phyloP scores from a whole-genome alignment of 1,284 basidiomycete species.

The Cryptococcus floricola region DNA sequence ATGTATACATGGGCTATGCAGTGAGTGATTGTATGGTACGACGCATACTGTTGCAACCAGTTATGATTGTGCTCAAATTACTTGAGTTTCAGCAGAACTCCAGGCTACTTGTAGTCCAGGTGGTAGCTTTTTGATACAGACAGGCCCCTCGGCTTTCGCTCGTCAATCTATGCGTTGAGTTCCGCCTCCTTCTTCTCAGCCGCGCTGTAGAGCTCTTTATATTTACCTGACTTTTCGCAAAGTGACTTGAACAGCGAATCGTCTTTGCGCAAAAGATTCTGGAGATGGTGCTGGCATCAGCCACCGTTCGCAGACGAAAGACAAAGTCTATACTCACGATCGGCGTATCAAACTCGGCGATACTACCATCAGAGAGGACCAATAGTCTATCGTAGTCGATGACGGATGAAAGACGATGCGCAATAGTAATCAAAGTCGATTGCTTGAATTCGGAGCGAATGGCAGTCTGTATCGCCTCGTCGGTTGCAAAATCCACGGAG shows the following conservation, averaged over 20 bases:
- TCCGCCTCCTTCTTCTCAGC: conserved; percentile 43
- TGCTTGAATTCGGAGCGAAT: conserved; percentile 73
- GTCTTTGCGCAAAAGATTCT: conserved; percentile 66
- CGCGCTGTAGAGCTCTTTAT: conserved; percentile 53
- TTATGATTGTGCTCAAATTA: no score
- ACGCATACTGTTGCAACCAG: no score
- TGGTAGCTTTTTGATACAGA: no score
- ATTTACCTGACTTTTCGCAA: conserved; percentile 77
- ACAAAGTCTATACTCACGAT: conserved; percentile 39
- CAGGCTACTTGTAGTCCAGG: no score
- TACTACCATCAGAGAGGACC: conserved; percentile 71
- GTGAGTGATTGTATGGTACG: no score
- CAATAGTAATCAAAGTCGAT: conserved; percentile 78
- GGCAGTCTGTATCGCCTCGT: conserved; percentile 65
- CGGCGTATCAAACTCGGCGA: conserved; percentile 80
- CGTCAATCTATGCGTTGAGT: neutral
- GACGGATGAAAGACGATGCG: conserved; percentile 65
- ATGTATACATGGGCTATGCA: no score
- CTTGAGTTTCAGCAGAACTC: no score
- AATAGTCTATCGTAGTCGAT: conserved; percentile 75
- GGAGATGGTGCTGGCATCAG: neutral
- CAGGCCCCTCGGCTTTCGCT: neutral
- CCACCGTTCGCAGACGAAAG: neutral
- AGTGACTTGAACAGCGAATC: conserved; percentile 71
- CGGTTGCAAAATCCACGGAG: conserved; percentile 70